These are phyloP conservation scores for Kodamaea sp. DNA, from an alignment of 1,139 yeast genomes.

Conservation along the genomic window DNA sequence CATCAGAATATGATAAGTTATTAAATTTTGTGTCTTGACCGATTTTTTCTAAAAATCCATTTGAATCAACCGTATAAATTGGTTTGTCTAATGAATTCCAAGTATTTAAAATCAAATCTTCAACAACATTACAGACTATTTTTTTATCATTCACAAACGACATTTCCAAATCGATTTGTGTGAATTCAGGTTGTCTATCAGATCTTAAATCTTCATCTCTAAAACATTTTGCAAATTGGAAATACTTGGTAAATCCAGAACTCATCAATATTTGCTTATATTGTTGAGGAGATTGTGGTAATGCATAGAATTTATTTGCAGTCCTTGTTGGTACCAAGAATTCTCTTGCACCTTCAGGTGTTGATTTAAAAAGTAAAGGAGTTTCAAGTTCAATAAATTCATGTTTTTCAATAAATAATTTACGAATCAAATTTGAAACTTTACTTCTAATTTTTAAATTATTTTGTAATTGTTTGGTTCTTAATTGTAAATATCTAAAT, in stretches of 20 bases:
- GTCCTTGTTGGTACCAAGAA: conserved; percentile 87
- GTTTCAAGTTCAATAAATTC: conserved; percentile 85
- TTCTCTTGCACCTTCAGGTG: conserved; percentile 98
- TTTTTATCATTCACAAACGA: conserved; percentile 69
- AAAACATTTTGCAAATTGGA: conserved; percentile 89
- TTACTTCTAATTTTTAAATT: conserved; percentile 60
- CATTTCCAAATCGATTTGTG: conserved; percentile 94
- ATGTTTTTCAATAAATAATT: conserved; percentile 39
- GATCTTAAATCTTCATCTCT: conserved; percentile 93
- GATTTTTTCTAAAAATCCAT: conserved; percentile 22
- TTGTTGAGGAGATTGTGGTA: conserved; percentile 97
- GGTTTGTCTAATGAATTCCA: conserved; percentile 54
- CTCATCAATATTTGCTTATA: conserved; percentile 94
- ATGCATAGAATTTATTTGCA: conserved; percentile 66
- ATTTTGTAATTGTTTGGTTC: conserved; percentile 58
- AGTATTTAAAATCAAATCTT: conserved; percentile 48
- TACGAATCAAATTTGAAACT: conserved; percentile 55
- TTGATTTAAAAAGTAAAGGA: conserved; percentile 86
- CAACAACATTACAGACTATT: conserved; percentile 62
- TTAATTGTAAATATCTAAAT: conserved; percentile 73
- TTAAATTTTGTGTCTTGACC: conserved; percentile 28
- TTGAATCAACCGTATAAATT: conserved; percentile 29
- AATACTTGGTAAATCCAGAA: conserved; percentile 81
- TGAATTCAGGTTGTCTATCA: conserved; percentile 96
- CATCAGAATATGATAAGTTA: conserved; percentile 61